These are phyloP conservation scores for Coniferiporia weirii DNA, from an alignment of 1,284 basidiomycete genomes.

Conservation along the genomic window DNA sequence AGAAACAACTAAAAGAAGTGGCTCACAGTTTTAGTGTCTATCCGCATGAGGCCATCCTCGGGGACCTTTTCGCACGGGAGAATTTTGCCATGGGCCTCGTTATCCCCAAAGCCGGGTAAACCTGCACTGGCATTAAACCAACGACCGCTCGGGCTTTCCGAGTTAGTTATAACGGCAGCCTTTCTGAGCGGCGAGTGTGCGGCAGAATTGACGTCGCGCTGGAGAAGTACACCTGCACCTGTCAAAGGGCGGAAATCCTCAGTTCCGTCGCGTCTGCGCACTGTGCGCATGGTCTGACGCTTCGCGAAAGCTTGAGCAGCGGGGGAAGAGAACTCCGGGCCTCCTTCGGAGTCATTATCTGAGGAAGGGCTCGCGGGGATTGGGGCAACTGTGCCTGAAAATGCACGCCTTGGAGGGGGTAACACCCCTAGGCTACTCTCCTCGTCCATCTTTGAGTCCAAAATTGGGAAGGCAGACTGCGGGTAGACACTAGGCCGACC, in stretches of 20 bases:
- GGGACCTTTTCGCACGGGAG: conserved; percentile 91
- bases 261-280: conserved; percentile 71
- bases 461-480: conserved; percentile 33
- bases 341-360: conserved; percentile 55
- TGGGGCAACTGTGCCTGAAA: conserved; percentile 62
- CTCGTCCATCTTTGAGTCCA: conserved; percentile 20
- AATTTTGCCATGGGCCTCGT: conserved; percentile 88
- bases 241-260: conserved; percentile 71
- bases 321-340: conserved; percentile 64
- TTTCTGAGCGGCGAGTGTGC: conserved; percentile 17
- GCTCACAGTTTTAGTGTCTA: conserved; percentile 74
- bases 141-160: conserved; percentile 51
- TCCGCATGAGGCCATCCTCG: conserved; percentile 94
- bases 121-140: conserved; percentile 47
- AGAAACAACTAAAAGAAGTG: neutral
- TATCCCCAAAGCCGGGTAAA: conserved; percentile 83
- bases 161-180: neutral
- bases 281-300: conserved; percentile 66
- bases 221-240: conserved; percentile 47
- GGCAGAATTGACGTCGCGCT: conserved; percentile 31
- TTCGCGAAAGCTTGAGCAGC: conserved; percentile 66
- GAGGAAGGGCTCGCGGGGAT: conserved; percentile 40
- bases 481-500: conserved; percentile 36
- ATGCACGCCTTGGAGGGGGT: conserved; percentile 59
- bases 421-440: conserved; percentile 27